These are phyloP conservation scores for Amanita fuliginea DNA, from an alignment of 768 basidiomycete species.

Conservation along the genomic window DNA sequence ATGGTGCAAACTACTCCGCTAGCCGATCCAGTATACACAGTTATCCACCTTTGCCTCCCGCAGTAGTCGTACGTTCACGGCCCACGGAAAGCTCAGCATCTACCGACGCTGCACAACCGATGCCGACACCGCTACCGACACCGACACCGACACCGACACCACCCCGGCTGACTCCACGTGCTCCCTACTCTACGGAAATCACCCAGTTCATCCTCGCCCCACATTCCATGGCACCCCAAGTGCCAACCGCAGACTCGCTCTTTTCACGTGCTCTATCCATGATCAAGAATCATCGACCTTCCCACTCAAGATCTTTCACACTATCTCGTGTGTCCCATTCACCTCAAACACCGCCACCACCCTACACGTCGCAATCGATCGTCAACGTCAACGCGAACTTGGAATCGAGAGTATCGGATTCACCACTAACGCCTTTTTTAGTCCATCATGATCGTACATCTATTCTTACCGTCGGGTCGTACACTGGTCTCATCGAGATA, in stretches of 20 bases:
- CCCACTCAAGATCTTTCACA: conserved; percentile 54
- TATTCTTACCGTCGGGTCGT: conserved; percentile 42
- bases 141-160: background rate
- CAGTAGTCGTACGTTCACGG: conserved; percentile 19
- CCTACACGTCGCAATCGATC: conserved; percentile 18
- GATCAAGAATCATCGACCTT: conserved; percentile 38
- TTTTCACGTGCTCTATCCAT: conserved; percentile 39
- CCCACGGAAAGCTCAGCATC: conserved; percentile 15
- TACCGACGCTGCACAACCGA: conserved; percentile 1
- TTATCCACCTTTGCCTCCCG: conserved; percentile 47
- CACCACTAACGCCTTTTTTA: conserved; percentile 20
- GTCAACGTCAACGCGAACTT: conserved; percentile 7
- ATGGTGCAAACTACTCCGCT: conserved; percentile 17
- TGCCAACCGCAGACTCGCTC: conserved; percentile 27
- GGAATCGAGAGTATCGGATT: conserved; percentile 1
- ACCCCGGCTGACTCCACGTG: conserved; percentile 7
- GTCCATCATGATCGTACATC: conserved; percentile 55
- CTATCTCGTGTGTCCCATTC: conserved; percentile 27
- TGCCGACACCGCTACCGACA: background rate
- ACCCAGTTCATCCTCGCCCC: conserved; percentile 44
- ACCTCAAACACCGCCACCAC: conserved; percentile 23
- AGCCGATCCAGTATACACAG: conserved; percentile 38
- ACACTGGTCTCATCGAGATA: conserved; percentile 55
- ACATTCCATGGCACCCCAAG: conserved; percentile 25
- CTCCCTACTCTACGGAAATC: conserved; percentile 11